These are phyloP conservation scores for Linnemannia zychae DNA, from an alignment of 192 early-diverging fungal genomes.

Conservation along the genomic window DNA sequence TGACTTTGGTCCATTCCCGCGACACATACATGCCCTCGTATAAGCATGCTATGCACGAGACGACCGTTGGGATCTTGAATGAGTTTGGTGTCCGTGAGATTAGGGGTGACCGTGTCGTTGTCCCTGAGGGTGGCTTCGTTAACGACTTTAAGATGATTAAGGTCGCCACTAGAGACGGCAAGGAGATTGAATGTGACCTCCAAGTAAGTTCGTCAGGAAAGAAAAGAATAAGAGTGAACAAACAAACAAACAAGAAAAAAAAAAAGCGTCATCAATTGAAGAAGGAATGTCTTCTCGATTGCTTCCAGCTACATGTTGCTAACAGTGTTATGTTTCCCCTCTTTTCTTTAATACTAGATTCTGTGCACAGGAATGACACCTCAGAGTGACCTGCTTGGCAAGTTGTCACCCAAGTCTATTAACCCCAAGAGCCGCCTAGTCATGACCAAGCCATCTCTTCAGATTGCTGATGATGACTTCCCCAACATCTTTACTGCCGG, in stretches of 20 bases:
- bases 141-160: constrained; percentile 62
- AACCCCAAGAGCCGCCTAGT: constrained; percentile 71
- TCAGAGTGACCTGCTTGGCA: constrained; percentile 73
- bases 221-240: too few species aligned
- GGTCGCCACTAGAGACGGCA: constrained; percentile 60
- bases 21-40: constrained; percentile 70
- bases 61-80: constrained; percentile 67
- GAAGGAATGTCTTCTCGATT: too few species aligned
- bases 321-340: background rate
- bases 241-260: too few species aligned
- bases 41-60: constrained; percentile 67
- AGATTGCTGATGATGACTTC: constrained; percentile 67
- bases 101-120: constrained; percentile 61
- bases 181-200: constrained; percentile 60
- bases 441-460: constrained; percentile 76
- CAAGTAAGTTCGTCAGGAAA: constrained; percentile 31
- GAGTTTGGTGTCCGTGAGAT: constrained; percentile 59
- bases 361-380: constrained; percentile 81
- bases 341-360: constrained; percentile 61
- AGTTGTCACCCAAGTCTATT: constrained; percentile 66
- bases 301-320: background rate
- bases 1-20: constrained; percentile 75
- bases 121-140: constrained; percentile 73
- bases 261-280: too few species aligned
- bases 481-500: constrained; percentile 82